Evolutionary conservation across 495 filamentous ascomycete genomes (phyloP).

Genomic region (Penicillium silybi): DNA sequence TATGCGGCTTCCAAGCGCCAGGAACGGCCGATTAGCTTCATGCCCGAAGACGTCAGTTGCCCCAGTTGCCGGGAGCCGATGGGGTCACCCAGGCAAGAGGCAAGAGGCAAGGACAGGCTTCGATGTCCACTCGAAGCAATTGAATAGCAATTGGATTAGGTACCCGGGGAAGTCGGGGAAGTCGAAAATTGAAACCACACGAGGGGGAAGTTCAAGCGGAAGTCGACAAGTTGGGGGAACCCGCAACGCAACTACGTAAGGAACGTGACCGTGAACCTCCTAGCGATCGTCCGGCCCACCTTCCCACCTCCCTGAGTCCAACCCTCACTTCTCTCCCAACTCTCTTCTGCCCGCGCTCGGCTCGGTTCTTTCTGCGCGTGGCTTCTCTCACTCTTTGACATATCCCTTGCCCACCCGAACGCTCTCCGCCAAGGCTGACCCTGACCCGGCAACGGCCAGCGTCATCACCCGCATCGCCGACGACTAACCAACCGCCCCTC

Average conservation of each 20-base stretch:
- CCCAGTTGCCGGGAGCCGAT: conserved; percentile 20
- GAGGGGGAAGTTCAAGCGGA: neutral
- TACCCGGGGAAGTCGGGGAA: neutral
- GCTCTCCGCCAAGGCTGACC: conserved; percentile 24
- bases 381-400: conserved; percentile 2
- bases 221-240: neutral
- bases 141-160: neutral
- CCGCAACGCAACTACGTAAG: conserved; percentile 16
- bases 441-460: conserved; percentile 21
- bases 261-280: conserved; percentile 33
- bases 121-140: neutral
- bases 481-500: conserved; percentile 9
- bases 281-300: conserved; percentile 26
- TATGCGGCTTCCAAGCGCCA: neutral
- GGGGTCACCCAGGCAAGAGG: conserved; percentile 12
- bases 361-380: conserved; percentile 4
- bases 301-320: conserved; percentile 26
- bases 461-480: conserved; percentile 11
- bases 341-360: conserved; percentile 1
- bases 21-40: conserved; percentile 25
- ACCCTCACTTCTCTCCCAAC: conserved; percentile 9
- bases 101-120: neutral
- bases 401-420: conserved; percentile 5
- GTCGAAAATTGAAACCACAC: neutral
- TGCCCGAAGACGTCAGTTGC: conserved; percentile 28